These are phyloP conservation scores for Debaryomycetaceae sp. DNA, from an alignment of 1,139 yeast species.

Conservation along the genomic window DNA sequence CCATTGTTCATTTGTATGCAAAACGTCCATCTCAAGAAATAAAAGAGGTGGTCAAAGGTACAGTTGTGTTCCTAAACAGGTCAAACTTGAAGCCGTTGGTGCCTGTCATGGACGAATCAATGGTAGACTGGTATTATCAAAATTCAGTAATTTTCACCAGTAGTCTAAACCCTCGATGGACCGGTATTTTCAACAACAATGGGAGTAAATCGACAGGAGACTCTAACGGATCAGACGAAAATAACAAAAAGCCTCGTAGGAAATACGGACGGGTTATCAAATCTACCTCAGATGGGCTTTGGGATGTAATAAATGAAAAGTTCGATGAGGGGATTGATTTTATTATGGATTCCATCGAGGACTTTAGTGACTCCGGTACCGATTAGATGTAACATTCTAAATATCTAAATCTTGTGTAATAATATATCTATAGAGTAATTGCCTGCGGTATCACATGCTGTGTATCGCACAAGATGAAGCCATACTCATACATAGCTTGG, in stretches of 20 bases:
- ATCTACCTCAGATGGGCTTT: slow-evolving; percentile 68
- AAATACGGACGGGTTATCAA: slow-evolving; percentile 86
- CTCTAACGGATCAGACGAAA: slow-evolving; percentile 29
- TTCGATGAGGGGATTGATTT: slow-evolving; percentile 85
- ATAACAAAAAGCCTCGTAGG: slow-evolving; percentile 73
- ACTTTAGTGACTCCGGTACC: slow-evolving; percentile 29
- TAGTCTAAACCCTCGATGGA: slow-evolving; percentile 76
- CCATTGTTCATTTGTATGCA: slow-evolving; percentile 83
- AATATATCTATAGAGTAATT: slow-evolving; percentile 2
- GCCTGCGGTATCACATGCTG: background rate
- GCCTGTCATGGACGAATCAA: slow-evolving; percentile 83
- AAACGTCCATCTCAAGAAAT: slow-evolving; percentile 63
- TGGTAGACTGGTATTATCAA: slow-evolving; percentile 88
- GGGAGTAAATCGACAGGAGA: slow-evolving; percentile 16
- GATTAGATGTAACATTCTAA: slow-evolving; percentile 5
- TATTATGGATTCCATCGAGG: slow-evolving; percentile 70
- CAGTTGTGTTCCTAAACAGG: slow-evolving; percentile 67
- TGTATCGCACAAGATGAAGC: background rate
- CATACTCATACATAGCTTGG: slow-evolving; percentile 49
- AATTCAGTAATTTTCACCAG: slow-evolving; percentile 83
- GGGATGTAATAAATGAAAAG: slow-evolving; percentile 74
- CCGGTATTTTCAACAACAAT: slow-evolving; percentile 26
- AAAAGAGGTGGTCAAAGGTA: slow-evolving; percentile 62
- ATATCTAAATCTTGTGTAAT: background rate
- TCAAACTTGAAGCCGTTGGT: slow-evolving; percentile 69